A percentile compares a stretch with the other conserved stretches of the same genome.
These are phyloP conservation scores for Ehretia macrophylla DNA, from an alignment of 257 asterid species.

Conservation along the genomic window DNA sequence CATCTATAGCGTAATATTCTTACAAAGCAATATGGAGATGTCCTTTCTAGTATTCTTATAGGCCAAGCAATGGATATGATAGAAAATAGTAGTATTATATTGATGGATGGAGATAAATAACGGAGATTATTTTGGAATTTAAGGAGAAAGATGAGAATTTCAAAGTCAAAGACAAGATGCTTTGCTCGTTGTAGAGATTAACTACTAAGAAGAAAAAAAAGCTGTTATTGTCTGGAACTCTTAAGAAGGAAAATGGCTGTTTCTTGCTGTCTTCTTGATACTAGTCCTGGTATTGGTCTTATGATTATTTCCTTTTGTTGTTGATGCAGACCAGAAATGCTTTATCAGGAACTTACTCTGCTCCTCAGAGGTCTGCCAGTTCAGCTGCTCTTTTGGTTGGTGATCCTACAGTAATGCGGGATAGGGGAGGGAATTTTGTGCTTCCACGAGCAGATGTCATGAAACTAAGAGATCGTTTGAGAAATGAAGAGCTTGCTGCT, in stretches of 20 bases:
- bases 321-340: conserved; percentile 90
- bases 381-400: conserved; percentile 99
- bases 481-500: conserved; percentile 93
- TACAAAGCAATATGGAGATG: too few species aligned
- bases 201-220: too few species aligned
- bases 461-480: conserved; percentile 94
- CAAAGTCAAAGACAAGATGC: too few species aligned
- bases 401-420: conserved; percentile 87
- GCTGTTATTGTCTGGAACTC: too few species aligned
- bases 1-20: too few species aligned
- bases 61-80: too few species aligned
- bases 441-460: conserved; percentile 98
- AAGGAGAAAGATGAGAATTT: too few species aligned
- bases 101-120: too few species aligned
- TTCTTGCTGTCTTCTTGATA: conserved; percentile 1
- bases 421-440: conserved; percentile 94
- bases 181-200: too few species aligned
- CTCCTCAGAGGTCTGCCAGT: conserved; percentile 98
- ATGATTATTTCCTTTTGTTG: neutral
- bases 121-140: too few species aligned
- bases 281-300: neutral
- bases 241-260: neutral
- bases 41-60: too few species aligned
- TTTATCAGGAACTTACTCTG: conserved; percentile 95
- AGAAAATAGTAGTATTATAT: too few species aligned